Percentiles rank a stretch among this genome's conserved stretches.
These are phyloP conservation scores for Melanomma pulvis-pyrius DNA, from an alignment of 495 filamentous ascomycete genomes.

Conservation along the genomic window DNA sequence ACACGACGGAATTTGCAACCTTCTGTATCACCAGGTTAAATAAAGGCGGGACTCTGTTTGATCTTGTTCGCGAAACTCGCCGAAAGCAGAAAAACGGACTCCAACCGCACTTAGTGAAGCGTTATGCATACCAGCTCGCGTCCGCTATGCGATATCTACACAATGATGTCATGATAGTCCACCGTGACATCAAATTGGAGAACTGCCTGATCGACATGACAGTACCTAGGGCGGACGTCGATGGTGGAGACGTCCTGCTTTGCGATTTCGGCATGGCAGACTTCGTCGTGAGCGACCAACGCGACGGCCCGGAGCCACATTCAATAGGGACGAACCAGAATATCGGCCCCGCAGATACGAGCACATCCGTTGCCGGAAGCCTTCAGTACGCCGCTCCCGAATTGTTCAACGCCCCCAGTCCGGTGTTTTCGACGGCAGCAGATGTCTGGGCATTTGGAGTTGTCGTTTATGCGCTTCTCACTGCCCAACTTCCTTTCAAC, in stretches of 20 bases:
- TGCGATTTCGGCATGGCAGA: conserved; percentile 80
- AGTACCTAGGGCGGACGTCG: conserved; percentile 49
- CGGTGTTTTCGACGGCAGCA: conserved; percentile 57
- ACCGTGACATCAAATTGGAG: conserved; percentile 77
- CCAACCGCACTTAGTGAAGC: conserved; percentile 55
- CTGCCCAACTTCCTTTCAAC: conserved; percentile 70
- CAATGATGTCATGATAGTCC: conserved; percentile 70
- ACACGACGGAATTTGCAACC: conserved; percentile 71
- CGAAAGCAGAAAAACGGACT: conserved; percentile 51
- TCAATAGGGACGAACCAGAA: conserved; percentile 50
- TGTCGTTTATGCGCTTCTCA: conserved; percentile 63
- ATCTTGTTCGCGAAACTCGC: conserved; percentile 64
- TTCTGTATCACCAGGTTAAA: conserved; percentile 74
- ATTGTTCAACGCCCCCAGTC: conserved; percentile 51
- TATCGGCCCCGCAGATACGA: conserved; percentile 60
- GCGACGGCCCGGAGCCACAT: conserved; percentile 33
- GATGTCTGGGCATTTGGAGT: conserved; percentile 79
- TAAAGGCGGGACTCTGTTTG: conserved; percentile 71
- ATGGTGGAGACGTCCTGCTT: conserved; percentile 64
- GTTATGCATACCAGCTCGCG: conserved; percentile 69
- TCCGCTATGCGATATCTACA: conserved; percentile 73
- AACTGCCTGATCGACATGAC: conserved; percentile 70
- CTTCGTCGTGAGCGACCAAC: conserved; percentile 60
- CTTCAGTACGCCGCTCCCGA: conserved; percentile 70
- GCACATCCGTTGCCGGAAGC: conserved; percentile 61